phyloP scores from a whole-genome alignment of 768 basidiomycete species.

The Lactifluus hygrophoroides region DNA sequence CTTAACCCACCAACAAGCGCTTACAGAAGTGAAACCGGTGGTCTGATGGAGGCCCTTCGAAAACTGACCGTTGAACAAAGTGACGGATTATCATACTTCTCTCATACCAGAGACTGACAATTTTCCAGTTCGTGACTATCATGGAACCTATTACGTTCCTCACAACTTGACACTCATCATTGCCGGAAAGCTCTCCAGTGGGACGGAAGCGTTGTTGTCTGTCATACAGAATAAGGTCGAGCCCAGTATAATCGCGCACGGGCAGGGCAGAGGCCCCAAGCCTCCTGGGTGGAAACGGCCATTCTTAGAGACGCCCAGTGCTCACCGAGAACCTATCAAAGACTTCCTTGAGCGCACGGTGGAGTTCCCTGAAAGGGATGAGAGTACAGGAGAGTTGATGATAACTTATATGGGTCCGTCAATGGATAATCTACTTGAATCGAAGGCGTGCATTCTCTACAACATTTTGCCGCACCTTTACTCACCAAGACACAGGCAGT shows the following conservation, averaged over 20 bases:
- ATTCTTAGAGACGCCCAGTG: constrained; percentile 81
- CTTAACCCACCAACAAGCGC: constrained; percentile 78
- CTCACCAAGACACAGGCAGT: constrained; percentile 46
- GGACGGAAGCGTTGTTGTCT: constrained; percentile 65
- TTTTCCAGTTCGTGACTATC: constrained; percentile 80
- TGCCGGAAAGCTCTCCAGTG: constrained; percentile 74
- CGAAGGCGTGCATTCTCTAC: constrained; percentile 40
- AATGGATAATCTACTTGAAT: constrained; percentile 59
- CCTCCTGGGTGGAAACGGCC: constrained; percentile 89
- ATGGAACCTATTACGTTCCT: constrained; percentile 83
- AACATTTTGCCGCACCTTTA: not conserved
- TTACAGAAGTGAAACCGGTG: constrained; percentile 95
- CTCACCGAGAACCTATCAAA: constrained; percentile 45
- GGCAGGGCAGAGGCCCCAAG: constrained; percentile 56
- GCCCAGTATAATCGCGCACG: constrained; percentile 68
- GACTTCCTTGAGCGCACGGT: constrained; percentile 53
- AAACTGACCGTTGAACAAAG: constrained; percentile 84
- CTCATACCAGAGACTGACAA: constrained; percentile 6
- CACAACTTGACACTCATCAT: constrained; percentile 89
- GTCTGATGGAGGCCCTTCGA: constrained; percentile 86
- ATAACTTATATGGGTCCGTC: constrained; percentile 76
- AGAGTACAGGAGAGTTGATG: constrained; percentile 82
- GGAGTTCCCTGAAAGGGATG: constrained; percentile 95
- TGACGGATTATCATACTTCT: constrained; percentile 28
- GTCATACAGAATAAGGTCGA: constrained; percentile 81